Conservation (phyloP, 2,329 filamentous ascomycete species). For the Beauveria sp. region DNA sequence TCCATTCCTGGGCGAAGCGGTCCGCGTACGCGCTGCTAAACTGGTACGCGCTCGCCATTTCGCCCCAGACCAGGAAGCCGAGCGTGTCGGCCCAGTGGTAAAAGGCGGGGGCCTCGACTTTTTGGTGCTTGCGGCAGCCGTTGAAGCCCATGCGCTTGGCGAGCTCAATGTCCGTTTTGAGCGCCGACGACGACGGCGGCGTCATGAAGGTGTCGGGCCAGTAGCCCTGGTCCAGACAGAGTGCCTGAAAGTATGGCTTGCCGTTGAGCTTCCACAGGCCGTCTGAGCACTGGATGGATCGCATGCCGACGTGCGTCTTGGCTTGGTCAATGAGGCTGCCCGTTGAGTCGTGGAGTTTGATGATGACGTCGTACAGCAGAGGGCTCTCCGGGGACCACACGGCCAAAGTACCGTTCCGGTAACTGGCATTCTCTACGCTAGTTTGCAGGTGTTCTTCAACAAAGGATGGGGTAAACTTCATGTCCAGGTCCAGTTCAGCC, state of each 20-base stretch:
- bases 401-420: no score
- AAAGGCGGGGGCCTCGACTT: constrained; percentile 54
- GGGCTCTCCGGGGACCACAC: no score
- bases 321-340: no score
- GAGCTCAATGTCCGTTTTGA: constrained; percentile 46
- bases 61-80: constrained; percentile 56
- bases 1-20: constrained; percentile 58
- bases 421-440: no score
- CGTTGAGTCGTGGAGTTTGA: no score
- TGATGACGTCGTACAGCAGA: no score
- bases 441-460: no score
- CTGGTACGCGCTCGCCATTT: constrained; percentile 52
- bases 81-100: constrained; percentile 54
- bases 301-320: constrained; percentile 52
- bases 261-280: constrained; percentile 52
- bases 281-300: constrained; percentile 52
- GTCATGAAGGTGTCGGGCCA: constrained; percentile 56
- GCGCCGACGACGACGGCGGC: constrained; percentile 38
- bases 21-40: constrained; percentile 41
- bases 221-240: constrained; percentile 56
- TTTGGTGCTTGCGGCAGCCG: constrained; percentile 58
- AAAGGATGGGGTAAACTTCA: no score
- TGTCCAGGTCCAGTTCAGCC: no score
- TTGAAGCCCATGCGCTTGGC: constrained; percentile 56
- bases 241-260: constrained; percentile 51